These are phyloP conservation scores for Daldinia sp. DNA, from an alignment of 2,329 filamentous ascomycete species.

Conservation along the genomic window DNA sequence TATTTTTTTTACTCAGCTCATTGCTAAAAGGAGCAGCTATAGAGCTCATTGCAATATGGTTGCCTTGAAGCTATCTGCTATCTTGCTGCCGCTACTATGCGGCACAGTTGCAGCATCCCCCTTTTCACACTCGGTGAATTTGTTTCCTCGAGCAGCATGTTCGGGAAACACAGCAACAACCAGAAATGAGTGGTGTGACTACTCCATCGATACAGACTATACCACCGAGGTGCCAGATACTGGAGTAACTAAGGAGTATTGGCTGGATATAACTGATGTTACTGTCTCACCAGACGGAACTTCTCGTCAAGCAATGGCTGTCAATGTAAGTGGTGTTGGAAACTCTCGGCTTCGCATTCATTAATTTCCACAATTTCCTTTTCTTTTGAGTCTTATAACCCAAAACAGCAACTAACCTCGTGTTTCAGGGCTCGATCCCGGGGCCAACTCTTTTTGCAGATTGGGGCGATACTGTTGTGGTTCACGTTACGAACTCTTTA, in stretches of 20 bases:
- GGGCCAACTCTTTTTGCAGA: conserved; percentile 53
- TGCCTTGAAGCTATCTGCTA: conserved; percentile 20
- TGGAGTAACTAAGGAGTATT: conserved; percentile 53
- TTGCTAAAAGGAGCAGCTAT: neutral
- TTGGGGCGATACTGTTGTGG: conserved; percentile 58
- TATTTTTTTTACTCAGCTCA: neutral
- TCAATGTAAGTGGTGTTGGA: conserved; percentile 47
- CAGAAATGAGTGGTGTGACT: conserved; percentile 51
- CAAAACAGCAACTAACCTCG: conserved; percentile 2
- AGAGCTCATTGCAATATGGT: conserved; percentile 26
- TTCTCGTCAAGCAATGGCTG: conserved; percentile 47
- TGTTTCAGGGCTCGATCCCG: conserved; percentile 38
- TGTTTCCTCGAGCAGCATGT: conserved; percentile 35
- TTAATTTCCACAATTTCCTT: neutral
- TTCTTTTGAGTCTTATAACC: neutral
- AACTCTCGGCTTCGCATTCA: neutral
- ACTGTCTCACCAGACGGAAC: conserved; percentile 52
- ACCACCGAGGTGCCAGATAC: conserved; percentile 48
- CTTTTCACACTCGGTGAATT: conserved; percentile 21
- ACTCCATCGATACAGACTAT: conserved; percentile 52
- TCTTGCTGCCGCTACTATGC: conserved; percentile 23
- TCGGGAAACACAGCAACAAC: conserved; percentile 43
- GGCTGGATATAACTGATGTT: conserved; percentile 46
- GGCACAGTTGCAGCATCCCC: conserved; percentile 24
- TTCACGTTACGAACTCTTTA: conserved; percentile 62